Conservation (phyloP, 75 land plant species). For the Cunninghamia lanceolata region DNA sequence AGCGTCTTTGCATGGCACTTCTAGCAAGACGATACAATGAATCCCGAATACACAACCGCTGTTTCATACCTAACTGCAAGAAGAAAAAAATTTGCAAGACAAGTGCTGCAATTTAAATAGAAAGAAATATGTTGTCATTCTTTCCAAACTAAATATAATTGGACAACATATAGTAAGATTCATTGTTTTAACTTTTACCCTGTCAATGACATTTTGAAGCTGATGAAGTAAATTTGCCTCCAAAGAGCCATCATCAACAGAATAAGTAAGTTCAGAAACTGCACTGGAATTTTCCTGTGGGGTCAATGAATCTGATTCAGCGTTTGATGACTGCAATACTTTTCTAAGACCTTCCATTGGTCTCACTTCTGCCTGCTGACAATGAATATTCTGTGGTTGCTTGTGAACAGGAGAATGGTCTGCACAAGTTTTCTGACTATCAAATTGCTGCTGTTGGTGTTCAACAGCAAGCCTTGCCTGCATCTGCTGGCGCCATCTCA, state of each 20-base stretch:
- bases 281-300: conserved; percentile 22
- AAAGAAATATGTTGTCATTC: neutral
- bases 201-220: conserved; percentile 53
- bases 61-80: conserved; percentile 71
- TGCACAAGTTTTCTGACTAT: conserved; percentile 18
- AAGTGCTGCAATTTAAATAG: neutral
- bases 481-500: conserved; percentile 80
- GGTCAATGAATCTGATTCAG: conserved; percentile 15
- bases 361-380: conserved; percentile 12
- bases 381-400: conserved; percentile 11
- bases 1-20: conserved; percentile 72
- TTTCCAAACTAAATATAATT: neutral
- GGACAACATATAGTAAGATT: neutral
- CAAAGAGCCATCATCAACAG: conserved; percentile 33
- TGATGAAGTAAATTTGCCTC: conserved; percentile 53
- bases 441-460: conserved; percentile 67
- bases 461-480: conserved; percentile 78
- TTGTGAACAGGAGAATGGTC: conserved; percentile 19
- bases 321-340: conserved; percentile 7
- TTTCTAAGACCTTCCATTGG: conserved; percentile 13
- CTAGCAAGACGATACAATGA: conserved; percentile 83
- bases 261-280: conserved; percentile 15
- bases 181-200: conserved; percentile 34
- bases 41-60: conserved; percentile 79
- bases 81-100: conserved; percentile 11